Evolutionary conservation across 2,329 filamentous ascomycete species (phyloP).

Genomic region (Chaetomiaceae sp.): DNA sequence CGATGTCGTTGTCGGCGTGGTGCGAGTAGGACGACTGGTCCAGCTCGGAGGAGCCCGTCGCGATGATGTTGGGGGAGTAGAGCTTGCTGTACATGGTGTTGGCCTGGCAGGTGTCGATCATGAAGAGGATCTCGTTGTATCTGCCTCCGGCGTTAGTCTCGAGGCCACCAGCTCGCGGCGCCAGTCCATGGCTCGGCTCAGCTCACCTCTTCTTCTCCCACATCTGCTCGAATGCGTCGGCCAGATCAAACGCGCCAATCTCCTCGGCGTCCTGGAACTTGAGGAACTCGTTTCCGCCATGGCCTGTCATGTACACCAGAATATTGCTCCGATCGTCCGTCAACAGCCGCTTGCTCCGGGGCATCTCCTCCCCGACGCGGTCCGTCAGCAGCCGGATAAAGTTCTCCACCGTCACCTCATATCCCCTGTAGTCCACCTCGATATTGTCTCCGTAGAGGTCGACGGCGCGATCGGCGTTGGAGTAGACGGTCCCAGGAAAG

Average conservation of each 20-base stretch:
- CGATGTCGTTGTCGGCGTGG: conserved; percentile 96
- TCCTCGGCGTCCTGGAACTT: conserved; percentile 99
- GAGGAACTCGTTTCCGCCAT: conserved; percentile 94
- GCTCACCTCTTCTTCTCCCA: conserved; percentile 94
- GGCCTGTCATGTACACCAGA: conserved; percentile 97
- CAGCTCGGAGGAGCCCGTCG: conserved; percentile 91
- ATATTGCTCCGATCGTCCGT: conserved; percentile 97
- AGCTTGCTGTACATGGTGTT: conserved; percentile 99
- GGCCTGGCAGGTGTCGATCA: conserved; percentile 99
- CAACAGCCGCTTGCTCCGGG: conserved; percentile 84
- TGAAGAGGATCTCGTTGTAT: conserved; percentile 97
- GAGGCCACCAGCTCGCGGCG: neutral
- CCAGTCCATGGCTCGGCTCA: neutral
- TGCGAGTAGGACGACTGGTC: conserved; percentile 97
- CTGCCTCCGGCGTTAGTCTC: conserved; percentile 34
- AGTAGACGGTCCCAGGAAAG: conserved; percentile 96
- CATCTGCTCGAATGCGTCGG: conserved; percentile 98
- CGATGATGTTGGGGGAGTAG: conserved; percentile 97
- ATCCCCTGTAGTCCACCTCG: conserved; percentile 96
- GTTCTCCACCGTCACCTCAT: conserved; percentile 98
- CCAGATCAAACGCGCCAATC: conserved; percentile 91
- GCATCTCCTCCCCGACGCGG: conserved; percentile 89
- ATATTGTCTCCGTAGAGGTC: conserved; percentile 98
- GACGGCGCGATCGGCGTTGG: conserved; percentile 91
- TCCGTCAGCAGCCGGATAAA: conserved; percentile 95